These are phyloP conservation scores for Macrolepiota fuliginosa DNA, from an alignment of 768 basidiomycete genomes.

Conservation along the genomic window DNA sequence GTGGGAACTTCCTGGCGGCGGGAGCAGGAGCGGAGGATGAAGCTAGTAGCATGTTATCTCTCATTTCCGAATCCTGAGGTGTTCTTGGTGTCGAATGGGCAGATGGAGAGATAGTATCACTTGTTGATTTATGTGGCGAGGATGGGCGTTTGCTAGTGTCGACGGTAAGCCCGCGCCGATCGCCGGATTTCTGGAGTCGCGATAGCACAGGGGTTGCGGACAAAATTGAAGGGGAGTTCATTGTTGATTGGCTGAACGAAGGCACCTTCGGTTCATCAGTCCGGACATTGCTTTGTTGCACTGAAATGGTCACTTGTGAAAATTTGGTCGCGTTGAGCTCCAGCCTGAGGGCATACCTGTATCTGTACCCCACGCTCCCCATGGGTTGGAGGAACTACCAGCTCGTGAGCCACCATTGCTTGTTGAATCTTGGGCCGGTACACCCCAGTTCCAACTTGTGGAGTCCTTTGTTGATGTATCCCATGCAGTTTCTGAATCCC, in stretches of 20 bases:
- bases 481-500: not conserved
- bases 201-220: not conserved
- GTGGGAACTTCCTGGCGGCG: not conserved
- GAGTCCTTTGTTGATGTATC: not conserved
- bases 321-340: not conserved
- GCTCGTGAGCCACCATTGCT: not conserved
- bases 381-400: not conserved
- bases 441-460: not conserved
- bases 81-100: not conserved
- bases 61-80: not conserved
- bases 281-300: not conserved
- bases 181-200: not conserved
- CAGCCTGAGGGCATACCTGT: not conserved
- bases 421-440: not conserved
- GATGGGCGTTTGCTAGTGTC: not conserved
- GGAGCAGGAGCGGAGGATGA: not conserved
- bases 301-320: not conserved
- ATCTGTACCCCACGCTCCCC: not conserved
- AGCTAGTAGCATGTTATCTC: not conserved
- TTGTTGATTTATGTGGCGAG: not conserved
- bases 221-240: not conserved
- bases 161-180: not conserved
- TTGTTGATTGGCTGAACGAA: not conserved
- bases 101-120: not conserved
- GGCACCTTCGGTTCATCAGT: not conserved